Conservation (phyloP, 345 rosid species). For the Syzygium jambos region DNA sequence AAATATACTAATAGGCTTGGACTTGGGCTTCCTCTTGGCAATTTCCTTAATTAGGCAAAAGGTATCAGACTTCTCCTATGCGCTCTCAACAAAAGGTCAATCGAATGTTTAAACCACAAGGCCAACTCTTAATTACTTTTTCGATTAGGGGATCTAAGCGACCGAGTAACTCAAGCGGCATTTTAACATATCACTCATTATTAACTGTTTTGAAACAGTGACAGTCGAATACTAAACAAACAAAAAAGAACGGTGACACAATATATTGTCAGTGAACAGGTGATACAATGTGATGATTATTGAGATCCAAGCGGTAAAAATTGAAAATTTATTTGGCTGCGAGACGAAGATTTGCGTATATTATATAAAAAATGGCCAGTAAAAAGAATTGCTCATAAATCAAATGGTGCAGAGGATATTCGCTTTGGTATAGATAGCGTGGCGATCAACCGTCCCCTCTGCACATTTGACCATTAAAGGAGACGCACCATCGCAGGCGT, state of each 20-base stretch:
- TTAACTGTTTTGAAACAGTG: fast-evolving
- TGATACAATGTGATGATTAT: background rate
- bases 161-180: background rate
- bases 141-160: background rate
- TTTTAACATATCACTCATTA: background rate
- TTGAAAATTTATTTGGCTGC: background rate
- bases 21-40: too few species aligned
- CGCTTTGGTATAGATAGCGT: background rate
- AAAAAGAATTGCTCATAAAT: background rate
- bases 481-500: background rate
- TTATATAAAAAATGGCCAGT: background rate
- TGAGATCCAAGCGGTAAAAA: background rate
- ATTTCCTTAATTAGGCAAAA: too few species aligned
- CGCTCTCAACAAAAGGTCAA: background rate
- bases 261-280: background rate
- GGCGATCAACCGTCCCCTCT: background rate
- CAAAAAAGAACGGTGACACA: background rate
- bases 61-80: too few species aligned
- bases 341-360: fast-evolving
- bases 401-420: background rate
- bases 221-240: background rate
- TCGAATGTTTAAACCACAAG: background rate
- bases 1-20: too few species aligned
- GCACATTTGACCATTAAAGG: background rate
- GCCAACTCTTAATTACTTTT: background rate